Conservation (phyloP, 2,329 filamentous ascomycete genomes). For the Magnaporthiopsis rhizophila region DNA sequence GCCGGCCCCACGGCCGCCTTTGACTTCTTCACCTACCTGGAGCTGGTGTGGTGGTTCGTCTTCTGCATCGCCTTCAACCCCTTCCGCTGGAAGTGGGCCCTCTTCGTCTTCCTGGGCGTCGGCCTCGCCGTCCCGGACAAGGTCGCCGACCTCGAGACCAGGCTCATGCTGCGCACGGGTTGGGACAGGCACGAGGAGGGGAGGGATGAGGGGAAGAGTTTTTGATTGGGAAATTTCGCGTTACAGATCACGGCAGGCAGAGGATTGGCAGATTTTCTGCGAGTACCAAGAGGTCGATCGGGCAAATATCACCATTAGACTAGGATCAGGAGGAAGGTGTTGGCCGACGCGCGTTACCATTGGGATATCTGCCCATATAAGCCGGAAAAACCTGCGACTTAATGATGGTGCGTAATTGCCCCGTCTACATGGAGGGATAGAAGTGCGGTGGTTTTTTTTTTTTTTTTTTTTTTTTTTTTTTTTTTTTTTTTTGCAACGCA, state of each 20-base stretch:
- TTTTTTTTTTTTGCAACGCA: too few relatives aligned
- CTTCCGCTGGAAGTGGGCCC: constrained; percentile 83
- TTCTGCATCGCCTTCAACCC: constrained; percentile 76
- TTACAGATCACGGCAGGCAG: background rate
- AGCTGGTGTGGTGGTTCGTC: constrained; percentile 77
- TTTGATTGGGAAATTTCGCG: background rate
- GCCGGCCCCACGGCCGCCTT: constrained; percentile 67
- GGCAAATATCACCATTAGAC: background rate
- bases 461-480: too few relatives aligned
- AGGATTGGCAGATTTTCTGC: background rate
- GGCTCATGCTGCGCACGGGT: background rate
- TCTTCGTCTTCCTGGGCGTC: constrained; percentile 74
- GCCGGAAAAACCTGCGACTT: background rate
- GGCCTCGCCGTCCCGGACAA: constrained; percentile 57
- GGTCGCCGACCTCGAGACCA: constrained; percentile 59
- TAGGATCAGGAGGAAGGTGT: too few relatives aligned
- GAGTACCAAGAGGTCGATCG: background rate
- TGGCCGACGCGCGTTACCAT: too few relatives aligned
- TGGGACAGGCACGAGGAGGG: constrained; percentile 3
- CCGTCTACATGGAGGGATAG: too few relatives aligned
- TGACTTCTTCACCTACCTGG: constrained; percentile 84
- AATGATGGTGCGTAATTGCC: too few relatives aligned
- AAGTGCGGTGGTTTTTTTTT: too few relatives aligned
- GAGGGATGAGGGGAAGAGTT: constrained; percentile 4
- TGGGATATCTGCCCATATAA: too few relatives aligned